Evolutionary conservation across 2,329 filamentous ascomycete genomes (phyloP), one percentile per base, ranked within the genome.

Genomic region (Neofusicoccum laricinum): DNA sequence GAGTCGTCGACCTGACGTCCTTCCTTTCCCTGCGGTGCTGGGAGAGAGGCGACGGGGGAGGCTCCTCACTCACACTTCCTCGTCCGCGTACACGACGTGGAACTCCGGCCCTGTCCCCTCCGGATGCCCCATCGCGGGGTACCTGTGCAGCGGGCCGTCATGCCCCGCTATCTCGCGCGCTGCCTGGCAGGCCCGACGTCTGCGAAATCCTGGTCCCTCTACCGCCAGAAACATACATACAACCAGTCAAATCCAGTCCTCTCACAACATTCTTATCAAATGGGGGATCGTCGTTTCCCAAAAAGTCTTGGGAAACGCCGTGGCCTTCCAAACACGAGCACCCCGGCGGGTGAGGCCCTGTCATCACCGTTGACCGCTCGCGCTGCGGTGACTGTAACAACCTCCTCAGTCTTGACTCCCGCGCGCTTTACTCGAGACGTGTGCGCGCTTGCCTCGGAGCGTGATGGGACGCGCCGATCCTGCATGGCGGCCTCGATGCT

Each of bases 171-270:
- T 81, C 2, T 76, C 71, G 57, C 80, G 57, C 80, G 76, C 67
- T 80, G 79, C 15, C 70, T 71, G 4, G 72, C 75, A 4, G 78
- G 79, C 8, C 80, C 78, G 25, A 76, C 76, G 66, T 80, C 76
- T 25, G 81, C 78, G 55, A 83, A 76, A 64, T 85, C 81, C 64
- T 84, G 80, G 40, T 82, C 76, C 21, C 55, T 59, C 55, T 59
- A 43, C 40, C 19, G 30, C 36, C 5, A 10, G 19, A 41, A 41
- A 5, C 11, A 48, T 48, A 15, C 45, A 48, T 19, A 48, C 21
- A 12, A n/a, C n/a, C n/a, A 19, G n/a, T 32, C 36, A 40, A 40
- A 15, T 7, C 12, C 49, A 51, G 30, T 19, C 30, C 38, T 55
- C 17, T 30, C 25, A 30, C 25, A 30, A 30, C 1, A 30, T 6